These are phyloP conservation scores for Aspergillus brasiliensis DNA, from an alignment of 2,329 filamentous ascomycete species.

Conservation along the genomic window DNA sequence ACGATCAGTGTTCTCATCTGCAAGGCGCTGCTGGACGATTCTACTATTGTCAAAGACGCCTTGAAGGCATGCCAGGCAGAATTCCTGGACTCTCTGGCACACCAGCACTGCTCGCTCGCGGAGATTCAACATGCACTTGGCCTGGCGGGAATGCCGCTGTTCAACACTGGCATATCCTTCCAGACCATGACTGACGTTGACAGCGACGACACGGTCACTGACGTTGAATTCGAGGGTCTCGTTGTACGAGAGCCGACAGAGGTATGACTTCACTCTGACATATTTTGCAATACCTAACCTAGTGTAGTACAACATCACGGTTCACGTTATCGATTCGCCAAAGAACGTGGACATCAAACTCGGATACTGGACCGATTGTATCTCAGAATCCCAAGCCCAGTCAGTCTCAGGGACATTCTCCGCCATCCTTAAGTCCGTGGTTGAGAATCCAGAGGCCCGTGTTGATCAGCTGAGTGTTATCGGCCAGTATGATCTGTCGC, in stretches of 20 bases:
- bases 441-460: background rate
- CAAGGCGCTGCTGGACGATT: constrained; percentile 34
- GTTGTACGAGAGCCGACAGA: background rate
- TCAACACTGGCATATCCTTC: constrained; percentile 6
- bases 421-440: background rate
- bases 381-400: background rate
- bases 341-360: background rate
- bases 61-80: background rate
- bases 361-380: background rate
- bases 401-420: background rate
- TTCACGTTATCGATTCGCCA: background rate
- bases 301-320: background rate
- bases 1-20: constrained; percentile 56
- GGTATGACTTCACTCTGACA: background rate
- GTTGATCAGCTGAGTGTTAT: background rate
- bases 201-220: background rate
- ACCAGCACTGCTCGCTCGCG: constrained; percentile 2
- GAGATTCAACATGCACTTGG: constrained; percentile 1
- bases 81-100: background rate
- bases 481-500: background rate
- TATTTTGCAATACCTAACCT: background rate
- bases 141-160: background rate
- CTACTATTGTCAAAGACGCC: background rate
- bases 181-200: background rate
- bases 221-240: background rate